Percentiles rank a stretch among this genome's conserved stretches.
Conservation (phyloP, 768 basidiomycete species). For the Tylopilus sp. region DNA sequence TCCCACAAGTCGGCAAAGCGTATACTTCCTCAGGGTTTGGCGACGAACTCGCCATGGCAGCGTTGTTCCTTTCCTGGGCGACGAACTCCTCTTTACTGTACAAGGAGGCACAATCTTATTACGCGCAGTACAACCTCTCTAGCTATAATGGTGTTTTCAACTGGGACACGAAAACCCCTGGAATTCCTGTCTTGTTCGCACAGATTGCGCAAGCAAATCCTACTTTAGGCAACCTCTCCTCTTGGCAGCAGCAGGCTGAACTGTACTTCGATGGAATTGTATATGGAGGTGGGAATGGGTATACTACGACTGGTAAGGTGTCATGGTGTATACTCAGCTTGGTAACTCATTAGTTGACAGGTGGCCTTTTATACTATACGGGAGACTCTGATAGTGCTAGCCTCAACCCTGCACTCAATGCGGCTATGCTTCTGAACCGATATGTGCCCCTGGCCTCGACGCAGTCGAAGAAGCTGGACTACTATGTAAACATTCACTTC, state of each 20-base stretch:
- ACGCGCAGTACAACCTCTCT: conserved; percentile 51
- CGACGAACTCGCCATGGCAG: conserved; percentile 75
- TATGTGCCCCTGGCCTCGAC: conserved; percentile 75
- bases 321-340: background rate
- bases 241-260: conserved; percentile 73
- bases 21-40: conserved; percentile 72
- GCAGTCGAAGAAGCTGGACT: conserved; percentile 51
- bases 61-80: conserved; percentile 72
- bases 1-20: conserved; percentile 56
- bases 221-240: conserved; percentile 51
- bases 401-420: conserved; percentile 84
- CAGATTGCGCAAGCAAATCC: conserved; percentile 65
- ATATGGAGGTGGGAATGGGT: conserved; percentile 50
- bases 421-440: conserved; percentile 76
- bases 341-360: conserved; percentile 35
- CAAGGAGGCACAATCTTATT: conserved; percentile 60
- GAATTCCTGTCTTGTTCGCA: conserved; percentile 67
- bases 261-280: conserved; percentile 72
- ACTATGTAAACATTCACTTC: conserved; percentile 44
- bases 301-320: conserved; percentile 57
- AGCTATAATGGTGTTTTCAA: conserved; percentile 66
- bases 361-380: conserved; percentile 77
- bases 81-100: conserved; percentile 59
- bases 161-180: conserved; percentile 86
- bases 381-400: conserved; percentile 79